Conservation (phyloP, 2,329 filamentous ascomycete species). For the Dryadomyces quercivorus region DNA sequence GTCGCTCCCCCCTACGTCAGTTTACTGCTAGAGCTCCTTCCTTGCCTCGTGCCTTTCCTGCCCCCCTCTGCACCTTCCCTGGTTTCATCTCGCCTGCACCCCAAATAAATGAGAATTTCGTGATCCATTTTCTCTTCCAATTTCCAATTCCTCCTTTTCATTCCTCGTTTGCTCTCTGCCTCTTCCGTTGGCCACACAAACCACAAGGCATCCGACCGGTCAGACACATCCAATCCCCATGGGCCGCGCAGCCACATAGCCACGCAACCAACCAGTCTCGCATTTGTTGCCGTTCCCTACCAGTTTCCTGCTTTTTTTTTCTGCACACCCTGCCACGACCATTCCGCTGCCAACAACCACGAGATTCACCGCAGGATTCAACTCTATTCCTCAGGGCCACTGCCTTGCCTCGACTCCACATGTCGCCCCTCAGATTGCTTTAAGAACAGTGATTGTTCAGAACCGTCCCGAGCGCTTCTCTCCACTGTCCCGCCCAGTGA, state of each 20-base stretch:
- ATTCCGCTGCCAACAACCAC: no score
- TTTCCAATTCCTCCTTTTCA: neutral
- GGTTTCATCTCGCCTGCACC: neutral
- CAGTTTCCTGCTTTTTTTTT: neutral
- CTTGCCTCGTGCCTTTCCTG: neutral
- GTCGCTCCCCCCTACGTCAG: neutral
- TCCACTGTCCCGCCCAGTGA: neutral
- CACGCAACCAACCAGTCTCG: neutral
- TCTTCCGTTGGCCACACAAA: neutral
- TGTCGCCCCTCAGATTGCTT: neutral
- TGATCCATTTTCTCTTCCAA: neutral
- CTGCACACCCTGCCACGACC: neutral
- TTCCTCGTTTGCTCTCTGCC: neutral
- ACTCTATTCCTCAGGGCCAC: neutral
- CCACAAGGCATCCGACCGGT: neutral
- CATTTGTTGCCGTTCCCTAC: no score
- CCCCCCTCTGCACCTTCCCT: neutral
- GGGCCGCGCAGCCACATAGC: neutral
- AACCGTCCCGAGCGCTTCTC: no score
- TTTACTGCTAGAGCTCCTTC: no score
- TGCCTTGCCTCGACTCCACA: neutral
- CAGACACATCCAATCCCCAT: neutral
- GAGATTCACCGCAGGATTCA: no score
- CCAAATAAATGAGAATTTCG: neutral
- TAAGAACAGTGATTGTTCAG: neutral